Percentiles rank a stretch among this genome's conserved stretches.
phyloP scores from a whole-genome alignment of 805 yeast species.

The Teunomyces barrocoloradensis region DNA sequence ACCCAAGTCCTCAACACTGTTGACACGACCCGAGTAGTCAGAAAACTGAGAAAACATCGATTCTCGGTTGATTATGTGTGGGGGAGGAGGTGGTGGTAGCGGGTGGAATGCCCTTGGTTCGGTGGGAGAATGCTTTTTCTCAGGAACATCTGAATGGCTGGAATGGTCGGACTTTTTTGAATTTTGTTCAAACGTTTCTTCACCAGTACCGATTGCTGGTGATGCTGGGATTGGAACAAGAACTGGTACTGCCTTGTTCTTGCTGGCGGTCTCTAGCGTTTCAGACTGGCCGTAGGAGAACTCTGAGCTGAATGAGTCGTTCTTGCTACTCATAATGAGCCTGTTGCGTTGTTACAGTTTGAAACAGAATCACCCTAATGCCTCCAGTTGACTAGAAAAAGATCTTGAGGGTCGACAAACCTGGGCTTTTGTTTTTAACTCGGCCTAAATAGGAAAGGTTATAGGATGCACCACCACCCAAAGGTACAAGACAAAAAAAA shows the following conservation, averaged over 20 bases:
- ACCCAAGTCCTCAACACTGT: slow-evolving; percentile 19
- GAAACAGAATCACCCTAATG: not conserved
- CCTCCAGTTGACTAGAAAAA: not conserved
- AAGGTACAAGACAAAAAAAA: not conserved
- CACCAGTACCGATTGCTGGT: not conserved
- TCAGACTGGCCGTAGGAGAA: slow-evolving; percentile 1
- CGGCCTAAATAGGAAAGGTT: slow-evolving; percentile 11
- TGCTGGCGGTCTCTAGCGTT: not conserved
- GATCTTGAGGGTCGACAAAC: not conserved
- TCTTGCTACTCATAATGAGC: not conserved
- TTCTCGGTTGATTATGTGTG: slow-evolving; percentile 8
- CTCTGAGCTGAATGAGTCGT: slow-evolving; percentile 1
- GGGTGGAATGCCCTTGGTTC: slow-evolving; percentile 10
- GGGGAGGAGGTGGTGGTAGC: slow-evolving; percentile 4
- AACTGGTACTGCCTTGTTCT: not conserved
- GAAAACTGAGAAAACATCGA: slow-evolving; percentile 15
- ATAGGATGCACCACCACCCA: slow-evolving; percentile 5
- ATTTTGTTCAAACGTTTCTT: not conserved
- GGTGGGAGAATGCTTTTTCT: not conserved
- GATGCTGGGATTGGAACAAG: slow-evolving; percentile 2
- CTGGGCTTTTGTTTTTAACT: not conserved
- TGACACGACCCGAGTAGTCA: slow-evolving; percentile 20
- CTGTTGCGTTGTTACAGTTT: not conserved
- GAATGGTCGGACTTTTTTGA: not conserved
- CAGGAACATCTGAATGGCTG: not conserved